Evolutionary conservation across 2,329 filamentous ascomycete genomes (phyloP).

Genomic region (Claviceps cyperi): DNA sequence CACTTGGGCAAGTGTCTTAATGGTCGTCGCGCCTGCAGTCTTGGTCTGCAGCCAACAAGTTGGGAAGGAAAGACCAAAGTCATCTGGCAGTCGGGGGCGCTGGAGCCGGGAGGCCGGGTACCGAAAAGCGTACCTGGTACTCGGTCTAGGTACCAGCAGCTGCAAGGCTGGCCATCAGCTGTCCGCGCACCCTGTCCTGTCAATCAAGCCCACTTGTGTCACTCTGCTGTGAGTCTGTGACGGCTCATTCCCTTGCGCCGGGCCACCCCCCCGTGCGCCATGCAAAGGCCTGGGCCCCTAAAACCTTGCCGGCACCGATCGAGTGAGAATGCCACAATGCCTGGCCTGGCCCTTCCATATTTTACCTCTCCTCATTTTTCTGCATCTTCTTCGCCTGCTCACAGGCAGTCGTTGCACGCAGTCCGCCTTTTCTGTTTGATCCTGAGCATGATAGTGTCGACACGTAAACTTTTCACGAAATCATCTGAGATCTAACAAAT

Average conservation of each 20-base stretch:
- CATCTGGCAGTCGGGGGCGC: background rate
- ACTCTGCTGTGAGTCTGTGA: background rate
- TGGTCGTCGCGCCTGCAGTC: constrained; percentile 2
- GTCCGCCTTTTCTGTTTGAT: background rate
- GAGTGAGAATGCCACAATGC: constrained; percentile 3
- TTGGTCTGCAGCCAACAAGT: background rate
- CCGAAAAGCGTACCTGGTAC: constrained; percentile 2
- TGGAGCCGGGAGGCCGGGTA: constrained; percentile 3
- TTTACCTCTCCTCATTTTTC: constrained; percentile 1
- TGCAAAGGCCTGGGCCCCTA: constrained; percentile 6
- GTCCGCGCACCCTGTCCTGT: background rate
- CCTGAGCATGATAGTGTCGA: background rate
- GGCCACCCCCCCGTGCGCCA: constrained; percentile 2
- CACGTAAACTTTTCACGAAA: background rate
- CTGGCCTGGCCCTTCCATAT: constrained; percentile 1
- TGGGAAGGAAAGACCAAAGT: background rate
- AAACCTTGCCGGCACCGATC: constrained; percentile 4
- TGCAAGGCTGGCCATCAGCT: background rate
- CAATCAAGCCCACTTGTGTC: background rate
- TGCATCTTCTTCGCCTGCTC: background rate
- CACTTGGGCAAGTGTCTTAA: background rate
- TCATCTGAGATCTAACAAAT: background rate
- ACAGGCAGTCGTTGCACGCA: background rate
- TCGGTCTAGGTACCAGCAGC: background rate
- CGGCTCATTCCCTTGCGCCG: constrained; percentile 1